These are phyloP conservation scores for Solanum sparsipilum DNA, from an alignment of 257 asterid species.

Conservation along the genomic window DNA sequence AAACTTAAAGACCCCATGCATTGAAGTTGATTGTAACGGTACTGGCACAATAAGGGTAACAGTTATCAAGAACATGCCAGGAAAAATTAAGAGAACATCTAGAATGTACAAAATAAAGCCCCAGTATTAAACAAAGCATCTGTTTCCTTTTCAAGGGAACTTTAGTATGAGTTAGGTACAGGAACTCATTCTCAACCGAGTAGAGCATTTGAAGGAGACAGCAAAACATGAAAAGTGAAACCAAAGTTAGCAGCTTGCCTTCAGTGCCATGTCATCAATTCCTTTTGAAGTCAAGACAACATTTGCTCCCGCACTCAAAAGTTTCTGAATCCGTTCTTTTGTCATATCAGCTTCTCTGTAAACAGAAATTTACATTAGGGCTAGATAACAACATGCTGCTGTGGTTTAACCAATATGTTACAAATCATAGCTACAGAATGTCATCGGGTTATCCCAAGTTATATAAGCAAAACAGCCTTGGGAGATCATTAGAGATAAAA, in stretches of 20 bases:
- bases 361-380: neutral
- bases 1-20: neutral
- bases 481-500: neutral
- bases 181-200: neutral
- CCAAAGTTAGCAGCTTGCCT: slow-evolving; percentile 36
- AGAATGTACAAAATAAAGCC: neutral
- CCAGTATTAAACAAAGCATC: neutral
- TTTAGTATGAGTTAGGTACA: neutral
- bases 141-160: neutral
- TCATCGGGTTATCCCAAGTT: neutral
- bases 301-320: slow-evolving; percentile 95
- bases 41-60: neutral
- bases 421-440: neutral
- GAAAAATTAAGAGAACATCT: neutral
- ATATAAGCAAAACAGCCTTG: neutral
- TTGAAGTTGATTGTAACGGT: neutral
- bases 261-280: slow-evolving; percentile 98
- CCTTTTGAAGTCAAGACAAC: slow-evolving; percentile 90
- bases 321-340: slow-evolving; percentile 86
- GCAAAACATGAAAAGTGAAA: neutral
- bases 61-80: neutral
- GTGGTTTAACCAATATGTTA: neutral
- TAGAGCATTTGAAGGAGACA: neutral
- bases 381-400: neutral
- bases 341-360: slow-evolving; percentile 96